Percentiles rank a stretch among this genome's conserved stretches.
phyloP scores from a whole-genome alignment of 1,284 basidiomycete genomes.

The Vanrija humicola region DNA sequence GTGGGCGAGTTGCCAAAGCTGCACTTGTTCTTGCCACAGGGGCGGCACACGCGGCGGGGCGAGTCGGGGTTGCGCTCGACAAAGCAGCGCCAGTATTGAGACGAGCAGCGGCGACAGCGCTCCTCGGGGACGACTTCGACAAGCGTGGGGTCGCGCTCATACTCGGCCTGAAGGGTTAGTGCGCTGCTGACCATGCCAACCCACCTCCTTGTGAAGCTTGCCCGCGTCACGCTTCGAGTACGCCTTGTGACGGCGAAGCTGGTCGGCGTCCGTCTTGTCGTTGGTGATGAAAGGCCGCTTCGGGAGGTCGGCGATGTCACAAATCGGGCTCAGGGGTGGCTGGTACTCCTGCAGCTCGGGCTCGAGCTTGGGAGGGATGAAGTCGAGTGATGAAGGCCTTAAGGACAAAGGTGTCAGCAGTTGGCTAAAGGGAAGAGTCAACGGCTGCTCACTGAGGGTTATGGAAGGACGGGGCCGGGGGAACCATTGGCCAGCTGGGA shows the following conservation, averaged over 20 bases:
- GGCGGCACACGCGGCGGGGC: constrained; percentile 14
- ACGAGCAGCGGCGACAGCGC: constrained; percentile 11
- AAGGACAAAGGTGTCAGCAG: no score
- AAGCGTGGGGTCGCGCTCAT: constrained; percentile 4
- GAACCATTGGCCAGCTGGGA: no score
- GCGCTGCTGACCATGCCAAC: not conserved
- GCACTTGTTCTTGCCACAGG: constrained; percentile 21
- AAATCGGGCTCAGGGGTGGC: no score
- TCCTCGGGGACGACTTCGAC: constrained; percentile 8
- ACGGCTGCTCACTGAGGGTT: no score
- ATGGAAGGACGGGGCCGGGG: no score
- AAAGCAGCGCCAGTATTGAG: constrained; percentile 17
- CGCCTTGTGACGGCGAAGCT: constrained; percentile 6
- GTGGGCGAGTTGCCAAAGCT: constrained; percentile 6
- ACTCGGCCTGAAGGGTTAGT: constrained; percentile 3
- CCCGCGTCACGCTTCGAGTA: constrained; percentile 13
- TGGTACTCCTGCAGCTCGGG: no score
- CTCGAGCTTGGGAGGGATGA: no score
- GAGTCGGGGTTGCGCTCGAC: constrained; percentile 6
- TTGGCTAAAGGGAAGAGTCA: no score
- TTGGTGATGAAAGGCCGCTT: not conserved
- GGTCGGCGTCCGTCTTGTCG: not conserved
- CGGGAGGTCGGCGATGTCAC: no score
- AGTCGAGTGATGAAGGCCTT: no score
- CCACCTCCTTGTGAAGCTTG: constrained; percentile 16